These are phyloP conservation scores for Aspergillus sp. DNA, from an alignment of 2,329 filamentous ascomycete species.

Conservation along the genomic window DNA sequence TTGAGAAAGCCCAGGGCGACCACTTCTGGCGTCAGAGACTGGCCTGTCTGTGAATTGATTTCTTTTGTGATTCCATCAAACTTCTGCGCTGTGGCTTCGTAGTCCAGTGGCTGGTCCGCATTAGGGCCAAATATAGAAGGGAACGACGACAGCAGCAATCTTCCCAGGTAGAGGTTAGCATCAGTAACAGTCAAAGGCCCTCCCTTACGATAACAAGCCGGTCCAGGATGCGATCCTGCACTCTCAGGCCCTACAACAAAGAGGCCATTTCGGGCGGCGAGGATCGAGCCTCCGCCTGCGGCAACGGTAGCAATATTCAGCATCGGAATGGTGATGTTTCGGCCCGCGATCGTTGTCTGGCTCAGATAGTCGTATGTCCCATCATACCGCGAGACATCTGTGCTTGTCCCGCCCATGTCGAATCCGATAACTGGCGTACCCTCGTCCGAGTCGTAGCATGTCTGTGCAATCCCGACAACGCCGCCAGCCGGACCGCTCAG, in stretches of 20 bases:
- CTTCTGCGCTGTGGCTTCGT: slow-evolving; percentile 63
- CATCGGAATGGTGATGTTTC: slow-evolving; percentile 88
- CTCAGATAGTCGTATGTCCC: slow-evolving; percentile 92
- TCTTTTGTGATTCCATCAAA: neutral
- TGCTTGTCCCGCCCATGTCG: slow-evolving; percentile 93
- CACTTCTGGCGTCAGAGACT: neutral
- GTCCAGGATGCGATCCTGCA: slow-evolving; percentile 85
- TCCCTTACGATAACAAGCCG: slow-evolving; percentile 88
- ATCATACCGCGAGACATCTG: slow-evolving; percentile 82
- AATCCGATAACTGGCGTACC: slow-evolving; percentile 88
- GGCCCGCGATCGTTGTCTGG: slow-evolving; percentile 87
- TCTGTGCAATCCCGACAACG: slow-evolving; percentile 89
- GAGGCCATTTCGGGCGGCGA: slow-evolving; percentile 81
- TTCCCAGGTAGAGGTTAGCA: slow-evolving; percentile 82
- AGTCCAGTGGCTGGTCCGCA: slow-evolving; percentile 79
- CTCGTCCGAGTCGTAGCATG: slow-evolving; percentile 80
- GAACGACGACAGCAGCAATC: slow-evolving; percentile 87
- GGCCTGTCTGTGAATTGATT: slow-evolving; percentile 46
- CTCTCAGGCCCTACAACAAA: slow-evolving; percentile 93
- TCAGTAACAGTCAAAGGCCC: slow-evolving; percentile 90
- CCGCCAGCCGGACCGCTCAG: slow-evolving; percentile 81
- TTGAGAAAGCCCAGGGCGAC: slow-evolving; percentile 87
- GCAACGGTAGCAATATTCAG: slow-evolving; percentile 95
- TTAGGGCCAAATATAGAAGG: slow-evolving; percentile 93
- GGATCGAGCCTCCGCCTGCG: slow-evolving; percentile 67